Evolutionary conservation across 164 flowering plant genomes (phyloP).

Genomic region (Vitis rotundifolia): DNA sequence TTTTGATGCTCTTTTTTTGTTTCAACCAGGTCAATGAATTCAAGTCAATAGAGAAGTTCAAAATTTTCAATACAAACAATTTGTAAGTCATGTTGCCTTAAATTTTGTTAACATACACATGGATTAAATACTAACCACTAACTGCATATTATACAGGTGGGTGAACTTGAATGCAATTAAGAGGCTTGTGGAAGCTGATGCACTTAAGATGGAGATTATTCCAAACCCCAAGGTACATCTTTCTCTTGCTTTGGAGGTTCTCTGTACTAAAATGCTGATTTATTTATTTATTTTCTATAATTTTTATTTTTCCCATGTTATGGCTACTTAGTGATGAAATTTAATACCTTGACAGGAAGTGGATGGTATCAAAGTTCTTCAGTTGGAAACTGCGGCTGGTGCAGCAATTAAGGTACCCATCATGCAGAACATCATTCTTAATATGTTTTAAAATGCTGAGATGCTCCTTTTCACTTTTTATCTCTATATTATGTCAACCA

Average conservation of each 20-base stretch:
- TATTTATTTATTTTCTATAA: neutral
- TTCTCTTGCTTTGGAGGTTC: neutral
- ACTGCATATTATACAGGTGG: slow-evolving; percentile 63
- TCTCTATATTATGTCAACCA: slow-evolving; percentile 21
- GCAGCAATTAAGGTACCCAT: slow-evolving; percentile 85
- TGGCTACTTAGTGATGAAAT: too few relatives aligned
- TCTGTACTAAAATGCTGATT: neutral
- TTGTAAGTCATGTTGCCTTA: slow-evolving; percentile 48
- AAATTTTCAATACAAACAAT: slow-evolving; percentile 91
- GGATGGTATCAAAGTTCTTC: slow-evolving; percentile 89
- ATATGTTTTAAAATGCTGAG: neutral
- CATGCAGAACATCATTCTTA: neutral
- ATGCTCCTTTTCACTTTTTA: slow-evolving; percentile 11
- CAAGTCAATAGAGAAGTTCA: slow-evolving; percentile 95
- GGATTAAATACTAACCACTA: slow-evolving; percentile 10
- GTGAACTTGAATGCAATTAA: slow-evolving; percentile 90
- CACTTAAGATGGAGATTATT: slow-evolving; percentile 95
- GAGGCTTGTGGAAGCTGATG: slow-evolving; percentile 90
- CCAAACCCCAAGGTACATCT: slow-evolving; percentile 86
- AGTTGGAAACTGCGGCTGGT: slow-evolving; percentile 98
- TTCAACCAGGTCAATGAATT: slow-evolving; percentile 73
- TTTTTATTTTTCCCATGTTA: too few relatives aligned
- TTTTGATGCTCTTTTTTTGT: slow-evolving; percentile 13
- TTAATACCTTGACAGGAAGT: slow-evolving; percentile 60
- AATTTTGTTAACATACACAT: neutral